phyloP scores from a whole-genome alignment of 2,329 filamentous ascomycete species.

The Aspergillus japonicus region DNA sequence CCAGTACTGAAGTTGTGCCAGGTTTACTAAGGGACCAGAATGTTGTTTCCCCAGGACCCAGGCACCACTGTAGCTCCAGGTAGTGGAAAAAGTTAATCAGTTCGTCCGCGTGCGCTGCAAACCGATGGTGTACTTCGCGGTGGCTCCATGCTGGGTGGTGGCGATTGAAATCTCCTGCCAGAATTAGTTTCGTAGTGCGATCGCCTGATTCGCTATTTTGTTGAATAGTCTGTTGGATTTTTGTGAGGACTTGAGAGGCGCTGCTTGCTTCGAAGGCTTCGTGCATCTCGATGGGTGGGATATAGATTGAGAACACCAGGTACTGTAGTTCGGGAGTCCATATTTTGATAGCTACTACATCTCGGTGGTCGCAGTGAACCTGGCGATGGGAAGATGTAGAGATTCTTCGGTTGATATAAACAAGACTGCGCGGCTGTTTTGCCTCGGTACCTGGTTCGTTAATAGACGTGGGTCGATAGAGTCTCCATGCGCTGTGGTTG shows the following conservation, averaged over 20 bases:
- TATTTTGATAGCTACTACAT: slow-evolving; percentile 23
- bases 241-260: neutral
- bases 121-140: neutral
- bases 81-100: neutral
- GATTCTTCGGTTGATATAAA: slow-evolving; percentile 26
- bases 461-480: slow-evolving; percentile 18
- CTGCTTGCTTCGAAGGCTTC: neutral
- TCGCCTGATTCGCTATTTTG: neutral
- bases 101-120: neutral
- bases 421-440: slow-evolving; percentile 21
- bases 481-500: slow-evolving; percentile 26
- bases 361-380: slow-evolving; percentile 24
- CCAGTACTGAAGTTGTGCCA: neutral
- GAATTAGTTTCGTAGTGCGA: slow-evolving; percentile 8
- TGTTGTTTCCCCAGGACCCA: neutral
- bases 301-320: slow-evolving; percentile 23
- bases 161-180: slow-evolving; percentile 19
- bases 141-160: slow-evolving; percentile 14
- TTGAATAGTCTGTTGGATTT: slow-evolving; percentile 5
- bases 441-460: neutral
- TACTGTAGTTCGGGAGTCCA: slow-evolving; percentile 16
- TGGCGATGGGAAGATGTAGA: slow-evolving; percentile 25
- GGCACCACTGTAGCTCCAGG: neutral
- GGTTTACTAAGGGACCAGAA: neutral
- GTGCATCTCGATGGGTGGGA: slow-evolving; percentile 4